A percentile compares a stretch with the other conserved stretches of the same genome.
Evolutionary conservation across 768 basidiomycete species (phyloP).

Genomic region (Rhodotorula kratochvilovae): DNA sequence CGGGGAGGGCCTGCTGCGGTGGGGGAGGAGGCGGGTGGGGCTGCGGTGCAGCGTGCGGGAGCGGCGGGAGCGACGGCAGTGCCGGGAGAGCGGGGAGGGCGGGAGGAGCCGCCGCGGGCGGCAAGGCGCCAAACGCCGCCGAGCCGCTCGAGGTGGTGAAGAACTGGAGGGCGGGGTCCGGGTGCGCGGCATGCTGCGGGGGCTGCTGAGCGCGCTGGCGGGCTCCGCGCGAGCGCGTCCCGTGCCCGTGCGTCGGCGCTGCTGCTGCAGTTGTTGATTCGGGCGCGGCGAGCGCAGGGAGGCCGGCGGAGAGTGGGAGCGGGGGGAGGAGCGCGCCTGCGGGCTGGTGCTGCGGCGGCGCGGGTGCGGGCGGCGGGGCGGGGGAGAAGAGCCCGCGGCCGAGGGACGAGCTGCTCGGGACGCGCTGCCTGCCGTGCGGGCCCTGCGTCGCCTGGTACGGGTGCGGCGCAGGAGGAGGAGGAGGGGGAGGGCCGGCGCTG

Average conservation of each 20-base stretch:
- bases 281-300: background rate
- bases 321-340: background rate
- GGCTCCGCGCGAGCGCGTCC: background rate
- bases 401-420: conserved; percentile 2
- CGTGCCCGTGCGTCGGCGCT: conserved; percentile 2
- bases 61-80: conserved; percentile 10
- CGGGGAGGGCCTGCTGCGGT: too few species aligned
- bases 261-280: too few species aligned
- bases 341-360: background rate
- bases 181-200: too few species aligned
- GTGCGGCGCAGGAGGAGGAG: background rate
- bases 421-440: background rate
- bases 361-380: background rate
- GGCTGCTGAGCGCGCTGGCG: background rate
- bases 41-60: background rate
- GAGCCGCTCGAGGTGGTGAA: background rate
- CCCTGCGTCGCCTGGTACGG: background rate
- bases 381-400: background rate
- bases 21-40: background rate
- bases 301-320: background rate
- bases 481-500: background rate
- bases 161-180: background rate
- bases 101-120: conserved; percentile 2
- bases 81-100: conserved; percentile 11
- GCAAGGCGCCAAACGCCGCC: background rate